Conservation (phyloP, 495 filamentous ascomycete genomes). For the Cryomyces minteri region DNA sequence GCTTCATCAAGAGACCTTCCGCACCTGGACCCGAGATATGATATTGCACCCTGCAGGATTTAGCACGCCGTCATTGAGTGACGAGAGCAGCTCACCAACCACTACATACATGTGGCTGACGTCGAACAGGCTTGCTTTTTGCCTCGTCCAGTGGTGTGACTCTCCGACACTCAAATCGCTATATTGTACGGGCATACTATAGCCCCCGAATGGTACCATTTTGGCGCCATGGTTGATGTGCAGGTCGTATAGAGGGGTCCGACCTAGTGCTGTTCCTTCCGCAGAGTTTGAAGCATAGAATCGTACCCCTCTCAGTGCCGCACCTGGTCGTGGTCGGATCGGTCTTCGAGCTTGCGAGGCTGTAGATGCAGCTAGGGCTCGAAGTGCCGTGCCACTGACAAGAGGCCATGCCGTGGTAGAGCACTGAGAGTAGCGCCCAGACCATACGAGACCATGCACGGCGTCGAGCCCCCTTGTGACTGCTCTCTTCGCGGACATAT, state of each 20-base stretch:
- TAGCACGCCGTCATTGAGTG: background rate
- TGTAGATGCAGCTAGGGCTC: too few relatives aligned
- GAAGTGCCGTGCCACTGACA: too few relatives aligned
- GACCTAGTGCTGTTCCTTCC: conserved; percentile 23
- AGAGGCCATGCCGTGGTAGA: too few relatives aligned
- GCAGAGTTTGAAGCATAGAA: conserved; percentile 5
- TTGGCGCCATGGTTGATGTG: conserved; percentile 67
- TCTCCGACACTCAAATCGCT: conserved; percentile 49
- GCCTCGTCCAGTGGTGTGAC: conserved; percentile 75
- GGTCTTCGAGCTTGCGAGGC: too few relatives aligned
- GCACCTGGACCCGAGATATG: conserved; percentile 62
- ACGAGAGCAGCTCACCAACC: conserved; percentile 3
- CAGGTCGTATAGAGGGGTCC: conserved; percentile 70
- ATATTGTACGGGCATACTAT: conserved; percentile 86
- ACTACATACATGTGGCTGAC: conserved; percentile 43
- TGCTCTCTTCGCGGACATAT: too few relatives aligned
- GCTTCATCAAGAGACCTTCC: conserved; percentile 51
- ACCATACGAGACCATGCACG: too few relatives aligned
- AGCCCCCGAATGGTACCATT: conserved; percentile 95
- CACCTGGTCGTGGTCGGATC: background rate
- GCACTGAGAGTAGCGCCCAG: too few relatives aligned
- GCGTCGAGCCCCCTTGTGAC: too few relatives aligned
- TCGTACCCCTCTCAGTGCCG: too few relatives aligned
- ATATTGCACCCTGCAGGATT: conserved; percentile 48
- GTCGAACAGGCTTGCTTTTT: conserved; percentile 81